A percentile compares a stretch with the other conserved stretches of the same genome.
phyloP scores from a whole-genome alignment of 768 basidiomycete genomes.

The Heimioporus sp. region DNA sequence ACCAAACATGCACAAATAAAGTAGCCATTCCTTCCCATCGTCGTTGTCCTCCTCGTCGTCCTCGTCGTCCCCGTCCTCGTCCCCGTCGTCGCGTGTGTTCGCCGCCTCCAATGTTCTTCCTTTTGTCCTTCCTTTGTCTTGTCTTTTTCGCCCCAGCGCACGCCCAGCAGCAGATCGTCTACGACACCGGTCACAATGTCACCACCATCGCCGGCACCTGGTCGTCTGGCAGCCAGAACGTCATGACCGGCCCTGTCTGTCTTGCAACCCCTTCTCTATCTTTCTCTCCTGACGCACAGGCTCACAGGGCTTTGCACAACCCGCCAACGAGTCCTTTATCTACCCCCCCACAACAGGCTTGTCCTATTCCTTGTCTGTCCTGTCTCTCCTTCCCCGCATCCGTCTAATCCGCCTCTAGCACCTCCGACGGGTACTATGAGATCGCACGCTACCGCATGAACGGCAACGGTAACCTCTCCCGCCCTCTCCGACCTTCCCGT shows the following conservation, averaged over 20 bases:
- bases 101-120: conserved; percentile 17
- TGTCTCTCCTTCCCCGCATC: no score
- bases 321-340: conserved; percentile 74
- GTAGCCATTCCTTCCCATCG: conserved; percentile 12
- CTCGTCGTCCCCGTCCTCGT: conserved; percentile 1
- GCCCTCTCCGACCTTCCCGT: neutral
- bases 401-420: conserved; percentile 37
- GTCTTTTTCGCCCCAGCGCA: conserved; percentile 28
- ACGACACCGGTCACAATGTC: conserved; percentile 55
- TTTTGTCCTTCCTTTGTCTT: conserved; percentile 22
- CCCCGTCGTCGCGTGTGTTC: neutral
- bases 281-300: neutral
- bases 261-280: neutral
- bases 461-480: conserved; percentile 62
- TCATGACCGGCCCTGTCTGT: conserved; percentile 82
- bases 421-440: conserved; percentile 78
- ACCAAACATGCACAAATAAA: conserved; percentile 27
- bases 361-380: conserved; percentile 75
- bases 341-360: conserved; percentile 88
- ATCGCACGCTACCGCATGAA: conserved; percentile 87
- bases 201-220: conserved; percentile 80
- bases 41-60: conserved; percentile 33
- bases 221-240: conserved; percentile 74
- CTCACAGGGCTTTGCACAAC: conserved; percentile 77
- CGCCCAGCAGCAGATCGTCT: conserved; percentile 36